Evolutionary conservation across 192 early-diverging fungal species (phyloP).

Genomic region (Rhizoclosmatium sp.): DNA sequence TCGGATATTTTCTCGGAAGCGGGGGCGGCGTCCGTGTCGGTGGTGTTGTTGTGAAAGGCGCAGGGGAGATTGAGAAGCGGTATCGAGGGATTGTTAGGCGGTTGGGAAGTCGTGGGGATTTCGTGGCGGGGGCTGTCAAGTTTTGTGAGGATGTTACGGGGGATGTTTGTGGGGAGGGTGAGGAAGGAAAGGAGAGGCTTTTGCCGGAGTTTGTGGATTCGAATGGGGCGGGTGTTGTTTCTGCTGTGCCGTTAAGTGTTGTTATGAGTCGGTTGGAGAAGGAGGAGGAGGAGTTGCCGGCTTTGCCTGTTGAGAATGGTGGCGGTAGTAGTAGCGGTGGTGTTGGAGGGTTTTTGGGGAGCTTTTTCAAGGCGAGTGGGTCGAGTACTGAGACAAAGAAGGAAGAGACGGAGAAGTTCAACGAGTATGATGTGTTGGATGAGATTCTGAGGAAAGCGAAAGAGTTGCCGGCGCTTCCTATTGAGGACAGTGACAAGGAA

Average conservation of each 20-base stretch:
- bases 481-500: neutral
- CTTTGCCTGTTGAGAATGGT: neutral
- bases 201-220: conserved; percentile 15
- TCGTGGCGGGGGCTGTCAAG: neutral
- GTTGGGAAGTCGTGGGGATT: conserved; percentile 7
- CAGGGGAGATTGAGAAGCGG: neutral
- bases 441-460: conserved; percentile 21
- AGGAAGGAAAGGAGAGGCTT: neutral
- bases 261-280: neutral
- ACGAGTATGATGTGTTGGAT: conserved; percentile 25
- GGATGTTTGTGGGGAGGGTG: neutral
- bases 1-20: conserved; percentile 10
- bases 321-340: neutral
- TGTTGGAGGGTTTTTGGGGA: neutral
- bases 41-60: conserved; percentile 15
- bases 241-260: neutral
- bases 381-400: neutral
- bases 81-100: conserved; percentile 20
- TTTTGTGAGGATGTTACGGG: neutral
- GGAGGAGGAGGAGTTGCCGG: neutral
- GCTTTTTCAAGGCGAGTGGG: neutral
- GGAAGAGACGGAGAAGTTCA: conserved; percentile 15
- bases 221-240: neutral
- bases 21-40: neutral
- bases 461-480: conserved; percentile 11